Evolutionary conservation across 179 eudicot species (phyloP).

Genomic region (Gypsophila paniculata): DNA sequence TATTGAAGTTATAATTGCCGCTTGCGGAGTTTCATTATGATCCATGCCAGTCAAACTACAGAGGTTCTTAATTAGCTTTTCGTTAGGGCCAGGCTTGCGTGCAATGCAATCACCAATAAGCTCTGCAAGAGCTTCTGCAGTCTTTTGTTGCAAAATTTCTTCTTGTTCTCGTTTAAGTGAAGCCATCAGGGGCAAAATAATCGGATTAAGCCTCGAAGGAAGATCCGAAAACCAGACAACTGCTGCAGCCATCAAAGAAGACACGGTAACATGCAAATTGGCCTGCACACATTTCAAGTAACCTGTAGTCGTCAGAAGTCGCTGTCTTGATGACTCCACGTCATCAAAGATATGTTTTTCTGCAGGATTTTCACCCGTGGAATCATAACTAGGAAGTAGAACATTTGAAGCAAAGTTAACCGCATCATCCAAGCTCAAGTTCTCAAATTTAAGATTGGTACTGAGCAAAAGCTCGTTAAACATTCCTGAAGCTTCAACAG

Average conservation of each 20-base stretch:
- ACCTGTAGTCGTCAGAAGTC: conserved; percentile 80
- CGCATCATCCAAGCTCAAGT: conserved; percentile 73
- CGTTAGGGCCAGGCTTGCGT: conserved; percentile 94
- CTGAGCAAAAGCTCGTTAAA: conserved; percentile 38
- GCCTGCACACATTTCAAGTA: conserved; percentile 94
- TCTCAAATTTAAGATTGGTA: conserved; percentile 44
- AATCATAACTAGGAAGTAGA: conserved; percentile 38
- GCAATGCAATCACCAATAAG: conserved; percentile 67
- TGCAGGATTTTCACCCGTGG: conserved; percentile 36
- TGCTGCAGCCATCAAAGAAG: conserved; percentile 87
- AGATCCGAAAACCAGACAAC: conserved; percentile 92
- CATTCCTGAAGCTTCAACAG: conserved; percentile 58
- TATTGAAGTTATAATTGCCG: conserved; percentile 62
- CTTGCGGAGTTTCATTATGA: conserved; percentile 95
- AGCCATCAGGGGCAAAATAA: conserved; percentile 95
- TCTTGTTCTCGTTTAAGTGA: conserved; percentile 94
- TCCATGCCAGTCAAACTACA: conserved; percentile 88
- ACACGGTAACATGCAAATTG: conserved; percentile 90
- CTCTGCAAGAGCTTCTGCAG: conserved; percentile 94
- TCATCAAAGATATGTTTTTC: conserved; percentile 51
- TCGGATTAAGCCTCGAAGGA: conserved; percentile 82
- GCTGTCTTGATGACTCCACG: conserved; percentile 69
- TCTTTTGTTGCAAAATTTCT: conserved; percentile 86
- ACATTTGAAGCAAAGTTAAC: conserved; percentile 68
- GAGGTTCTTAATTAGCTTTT: conserved; percentile 81